Evolutionary conservation across 108 stramenopile genomes (phyloP), one percentile per base, ranked within the genome.

Genomic region (Heterococcus sp.): DNA sequence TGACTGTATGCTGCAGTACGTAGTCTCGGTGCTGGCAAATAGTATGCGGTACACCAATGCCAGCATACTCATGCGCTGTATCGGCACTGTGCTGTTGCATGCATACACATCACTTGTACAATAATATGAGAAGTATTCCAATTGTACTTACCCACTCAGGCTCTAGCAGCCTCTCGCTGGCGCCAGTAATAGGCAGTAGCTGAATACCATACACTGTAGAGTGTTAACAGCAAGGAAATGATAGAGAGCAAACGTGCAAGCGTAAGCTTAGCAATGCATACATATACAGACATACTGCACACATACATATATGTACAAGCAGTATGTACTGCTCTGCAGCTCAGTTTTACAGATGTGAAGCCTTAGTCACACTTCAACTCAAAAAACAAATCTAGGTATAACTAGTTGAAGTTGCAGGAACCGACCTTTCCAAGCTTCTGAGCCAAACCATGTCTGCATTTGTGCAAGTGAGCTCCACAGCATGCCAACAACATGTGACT

Each of bases 141-240:
- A 8, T 58, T 8, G 8, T 58, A 58, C 91, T 78, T 11, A 92
- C 74, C 95, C 95, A 95, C 35, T 91, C 88, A 35, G 86, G 63
- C 40, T 86, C 82, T 76, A 95, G 94, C 67, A 94, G 72, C n/a
- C 80, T 35, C 88, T 95, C 96, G 3, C 93, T 91, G 32, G 93
- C 88, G 0, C 91, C 88, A 2, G 94, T 96, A 5, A 95, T 73
- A 0, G 94, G 94, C 32, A 96, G 65, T 30, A 96, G 89, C 72
- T 96, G 93, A 64, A 94, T 94, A 0, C 93, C 93, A 80, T 89
- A 90, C 0, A 91, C 88, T 92, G 92, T 92, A 36, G 92, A 93
- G 32, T 89, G 28, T 21, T 38, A 2, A 2, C 33, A 37, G 5
- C 3, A 11, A 35, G 34, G 5, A 8, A 71, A 68, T 21, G 68